Evolutionary conservation across 495 filamentous ascomycete genomes (phyloP).

Genomic region (Lophiostoma macrostomum): DNA sequence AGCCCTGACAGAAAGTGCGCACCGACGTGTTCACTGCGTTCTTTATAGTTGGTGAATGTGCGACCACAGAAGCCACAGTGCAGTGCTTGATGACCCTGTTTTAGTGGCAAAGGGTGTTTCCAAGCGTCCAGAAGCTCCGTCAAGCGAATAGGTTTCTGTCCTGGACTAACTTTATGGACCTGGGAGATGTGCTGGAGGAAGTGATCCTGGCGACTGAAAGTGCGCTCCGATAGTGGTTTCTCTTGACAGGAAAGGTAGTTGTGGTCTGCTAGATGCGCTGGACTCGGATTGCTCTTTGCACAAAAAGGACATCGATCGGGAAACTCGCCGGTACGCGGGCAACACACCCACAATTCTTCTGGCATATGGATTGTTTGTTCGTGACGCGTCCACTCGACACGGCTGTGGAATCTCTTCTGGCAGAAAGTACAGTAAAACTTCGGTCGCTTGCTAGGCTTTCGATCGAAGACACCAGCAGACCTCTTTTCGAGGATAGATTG

Average conservation of each 20-base stretch:
- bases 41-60: slow-evolving; percentile 12
- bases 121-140: slow-evolving; percentile 23
- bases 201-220: slow-evolving; percentile 17
- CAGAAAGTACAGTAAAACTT: slow-evolving; percentile 29
- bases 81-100: slow-evolving; percentile 20
- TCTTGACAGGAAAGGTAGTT: slow-evolving; percentile 30
- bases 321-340: slow-evolving; percentile 21
- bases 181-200: slow-evolving; percentile 26
- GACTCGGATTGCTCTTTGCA: slow-evolving; percentile 22
- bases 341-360: slow-evolving; percentile 25
- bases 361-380: slow-evolving; percentile 25
- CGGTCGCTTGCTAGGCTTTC: slow-evolving; percentile 8
- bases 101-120: slow-evolving; percentile 19
- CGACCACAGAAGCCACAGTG: slow-evolving; percentile 27
- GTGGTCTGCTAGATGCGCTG: slow-evolving; percentile 28
- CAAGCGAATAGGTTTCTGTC: slow-evolving; percentile 24
- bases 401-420: slow-evolving; percentile 20
- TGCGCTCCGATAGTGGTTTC: slow-evolving; percentile 28
- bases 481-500: not conserved
- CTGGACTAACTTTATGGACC: slow-evolving; percentile 20
- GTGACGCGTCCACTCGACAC: slow-evolving; percentile 21
- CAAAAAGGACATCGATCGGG: slow-evolving; percentile 24
- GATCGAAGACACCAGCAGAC: not conserved
- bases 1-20: slow-evolving; percentile 18
- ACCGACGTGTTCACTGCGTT: slow-evolving; percentile 20